These are phyloP conservation scores for Cicer arietinum DNA, from an alignment of 306 rosid genomes.

Conservation along the genomic window DNA sequence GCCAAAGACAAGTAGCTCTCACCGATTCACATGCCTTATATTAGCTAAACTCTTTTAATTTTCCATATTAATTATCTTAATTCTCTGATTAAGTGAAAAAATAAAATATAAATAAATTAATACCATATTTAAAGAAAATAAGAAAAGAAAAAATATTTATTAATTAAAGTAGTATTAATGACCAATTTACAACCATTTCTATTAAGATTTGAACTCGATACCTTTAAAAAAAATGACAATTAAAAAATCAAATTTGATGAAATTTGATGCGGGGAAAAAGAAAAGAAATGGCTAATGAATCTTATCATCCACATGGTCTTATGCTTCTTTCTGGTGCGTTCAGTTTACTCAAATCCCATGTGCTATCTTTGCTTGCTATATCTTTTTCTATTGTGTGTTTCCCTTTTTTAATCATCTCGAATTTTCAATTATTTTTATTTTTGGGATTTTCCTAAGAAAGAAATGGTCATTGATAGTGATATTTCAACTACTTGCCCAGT, in stretches of 20 bases:
- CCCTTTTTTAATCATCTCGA: conserved; percentile 26
- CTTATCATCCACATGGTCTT: conserved; percentile 73
- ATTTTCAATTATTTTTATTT: conserved; percentile 41
- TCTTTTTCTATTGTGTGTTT: conserved; percentile 27
- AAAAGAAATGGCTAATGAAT: conserved; percentile 45
- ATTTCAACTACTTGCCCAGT: conserved; percentile 73
- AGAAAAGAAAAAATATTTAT: too few species aligned
- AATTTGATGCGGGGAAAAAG: background rate
- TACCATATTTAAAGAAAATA: too few species aligned
- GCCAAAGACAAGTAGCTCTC: conserved; percentile 69
- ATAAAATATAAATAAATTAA: background rate
- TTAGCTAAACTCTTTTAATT: conserved; percentile 59
- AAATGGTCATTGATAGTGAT: conserved; percentile 75
- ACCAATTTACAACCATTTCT: too few species aligned
- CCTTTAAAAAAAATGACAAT: too few species aligned
- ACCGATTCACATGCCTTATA: conserved; percentile 71
- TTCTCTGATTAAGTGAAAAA: background rate
- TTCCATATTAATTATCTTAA: background rate
- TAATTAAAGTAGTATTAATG: too few species aligned
- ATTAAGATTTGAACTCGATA: too few species aligned
- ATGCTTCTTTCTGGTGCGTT: conserved; percentile 62
- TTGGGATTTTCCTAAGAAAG: conserved; percentile 51
- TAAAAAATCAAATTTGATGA: conserved; percentile 23
- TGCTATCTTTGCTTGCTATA: conserved; percentile 63
- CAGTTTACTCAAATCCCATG: conserved; percentile 72